Base-by-base conservation (phyloP, 169 alveolate genomes). In the Plasmodium blacklocki region DNA sequence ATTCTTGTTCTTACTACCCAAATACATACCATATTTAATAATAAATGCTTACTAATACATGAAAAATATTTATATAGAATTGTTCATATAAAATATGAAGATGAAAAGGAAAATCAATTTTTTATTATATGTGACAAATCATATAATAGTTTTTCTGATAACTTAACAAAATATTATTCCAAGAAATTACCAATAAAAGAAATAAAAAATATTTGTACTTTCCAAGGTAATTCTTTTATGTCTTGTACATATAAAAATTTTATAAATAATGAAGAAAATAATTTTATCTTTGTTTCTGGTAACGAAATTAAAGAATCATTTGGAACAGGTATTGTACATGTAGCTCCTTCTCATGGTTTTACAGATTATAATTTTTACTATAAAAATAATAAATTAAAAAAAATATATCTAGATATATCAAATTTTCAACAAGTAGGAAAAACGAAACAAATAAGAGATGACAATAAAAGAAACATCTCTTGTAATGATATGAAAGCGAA, bases 321-420 rank as follows among this genome's bases (percentile, higher is more conserved):
- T 43, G 92, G 92, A 5, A 52, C 92, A 49, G 92, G 92, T 6
- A 86, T 86, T 62, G 92, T 86, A 14, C 92, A 86, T 39, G 56
- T 86, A 2, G 75, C 92, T 4, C 92, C 92, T 12, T 49, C 92
- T 3, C 92, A 86, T 7, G 92, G 92, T 11, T 86, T 86, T 86
- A 62, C 68, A 0, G 92, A 86, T 39, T 86, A 59, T 23, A 73
- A 72, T 23, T 18, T 59, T 14, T 86, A 86, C 32, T 62, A 72
- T 49, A 72, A 54, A 73, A 86, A 71, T 18, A 72, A 86, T 71
- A 18, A 67, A 19, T 26, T 71, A 6, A 47, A 64, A 66, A 86
- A 86, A 29, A 23, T 70, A 1, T 67, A 59, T 54, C 58, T 86
- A 21, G 21, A 39, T 15, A 59, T 52, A 26, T 23, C 14, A 11